Conservation (phyloP, 331 rosid genomes). For the Stylosanthes scabra region DNA sequence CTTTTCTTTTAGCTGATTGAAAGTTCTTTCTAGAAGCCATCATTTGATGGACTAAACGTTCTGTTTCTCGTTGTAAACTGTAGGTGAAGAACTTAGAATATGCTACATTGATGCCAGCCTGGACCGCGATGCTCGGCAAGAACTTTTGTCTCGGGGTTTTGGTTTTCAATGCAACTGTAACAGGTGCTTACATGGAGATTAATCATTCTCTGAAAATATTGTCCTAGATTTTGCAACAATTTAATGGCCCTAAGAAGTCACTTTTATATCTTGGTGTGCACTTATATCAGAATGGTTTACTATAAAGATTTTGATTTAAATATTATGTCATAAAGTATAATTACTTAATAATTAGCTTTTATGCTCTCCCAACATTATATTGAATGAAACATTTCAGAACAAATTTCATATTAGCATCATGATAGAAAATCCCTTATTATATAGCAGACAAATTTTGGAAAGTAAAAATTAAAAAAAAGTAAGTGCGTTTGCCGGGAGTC, state of each 20-base stretch:
- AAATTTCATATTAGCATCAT: too few species aligned
- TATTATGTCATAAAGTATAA: too few species aligned
- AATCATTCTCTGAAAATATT: background rate
- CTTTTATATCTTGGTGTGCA: background rate
- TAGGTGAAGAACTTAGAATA: constrained; percentile 95
- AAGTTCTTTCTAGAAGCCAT: background rate
- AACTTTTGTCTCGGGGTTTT: constrained; percentile 65
- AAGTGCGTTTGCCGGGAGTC: constrained; percentile 94
- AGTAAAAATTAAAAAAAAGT: background rate
- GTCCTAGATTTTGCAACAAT: constrained; percentile 14
- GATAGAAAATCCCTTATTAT: too few species aligned
- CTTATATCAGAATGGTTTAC: background rate
- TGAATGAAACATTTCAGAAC: too few species aligned
- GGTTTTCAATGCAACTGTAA: constrained; percentile 84
- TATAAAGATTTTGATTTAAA: too few species aligned
- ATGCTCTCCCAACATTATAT: too few species aligned
- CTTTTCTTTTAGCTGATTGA: background rate
- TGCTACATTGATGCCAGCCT: constrained; percentile 93
- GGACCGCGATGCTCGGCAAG: constrained; percentile 70
- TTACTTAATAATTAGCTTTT: too few species aligned
- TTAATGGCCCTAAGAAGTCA: background rate
- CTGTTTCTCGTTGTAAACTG: constrained; percentile 17
- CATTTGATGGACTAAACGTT: constrained; percentile 11
- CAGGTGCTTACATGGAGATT: constrained; percentile 75
- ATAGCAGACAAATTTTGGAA: background rate